Base-by-base conservation (phyloP, 495 filamentous ascomycete genomes). In the Daldinia concentrica region DNA sequence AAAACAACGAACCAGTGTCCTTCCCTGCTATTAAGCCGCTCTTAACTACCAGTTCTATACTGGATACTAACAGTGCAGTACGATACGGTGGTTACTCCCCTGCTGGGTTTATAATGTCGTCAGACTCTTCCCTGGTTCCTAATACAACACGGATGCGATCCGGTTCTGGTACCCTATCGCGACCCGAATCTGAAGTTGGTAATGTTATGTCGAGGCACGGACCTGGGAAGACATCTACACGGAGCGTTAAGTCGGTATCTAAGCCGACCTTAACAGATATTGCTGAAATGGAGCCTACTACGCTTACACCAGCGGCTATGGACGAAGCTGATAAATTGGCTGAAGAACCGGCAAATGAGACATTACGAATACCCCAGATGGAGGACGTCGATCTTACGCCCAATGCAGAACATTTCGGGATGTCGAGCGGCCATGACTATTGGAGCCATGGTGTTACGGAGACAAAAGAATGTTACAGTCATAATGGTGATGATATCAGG, bases 81-180 rank as follows among this genome's bases (percentile, higher is more conserved):
- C 83, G 91, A 36, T 85, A 85, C 43, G 91, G 90, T 37, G 91
- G 91, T 39, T 94, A 92, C 79, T 92, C 90, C 26, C 90, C 91
- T 1, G 83, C 77, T 17, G 87, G 82, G n/a, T 90, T 86, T 66
- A 76, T 90, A 56, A 85, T 89, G 72, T 94, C 90, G 29, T 89
- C 90, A 12, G 85, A 86, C 39, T 82, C 84, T 36, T 93, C 91
- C 9, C 79, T 90, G 48, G 79, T 85, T 11, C 88, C 86, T 22
- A 83, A 81, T 12, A 82, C 82, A 39, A 75, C 79, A 30, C 86
- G 87, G 37, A 82, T 86, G 52, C 86, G 89, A 55, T 91, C 90
- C 6, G 82, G 81, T 17, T 76, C 79, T 4, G 58, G 72, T 0
- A 72, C 77, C 7, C 66, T 75, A 6, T 73, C 78, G 4, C 76